phyloP scores from a whole-genome alignment of 2,329 filamentous ascomycete genomes.

The Clarireedia homoeocarpa region DNA sequence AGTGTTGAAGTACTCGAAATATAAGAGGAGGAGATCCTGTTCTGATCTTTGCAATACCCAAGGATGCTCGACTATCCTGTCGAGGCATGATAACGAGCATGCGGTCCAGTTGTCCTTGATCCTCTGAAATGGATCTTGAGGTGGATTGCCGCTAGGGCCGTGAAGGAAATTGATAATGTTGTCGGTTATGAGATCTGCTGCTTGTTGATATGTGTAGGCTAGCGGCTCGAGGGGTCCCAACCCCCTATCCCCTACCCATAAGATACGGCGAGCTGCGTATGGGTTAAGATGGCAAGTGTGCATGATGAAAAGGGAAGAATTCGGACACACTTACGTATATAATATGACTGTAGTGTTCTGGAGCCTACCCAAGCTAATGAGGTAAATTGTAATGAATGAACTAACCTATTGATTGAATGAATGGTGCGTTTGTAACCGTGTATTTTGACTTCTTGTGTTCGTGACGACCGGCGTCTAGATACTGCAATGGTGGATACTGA shows the following conservation, averaged over 20 bases:
- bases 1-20: slow-evolving; percentile 2
- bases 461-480: slow-evolving; percentile 3
- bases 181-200: slow-evolving; percentile 3
- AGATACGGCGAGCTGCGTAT: slow-evolving; percentile 1
- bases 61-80: neutral
- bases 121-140: neutral
- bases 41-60: slow-evolving; percentile 1
- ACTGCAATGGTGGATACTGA: neutral
- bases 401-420: neutral
- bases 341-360: neutral
- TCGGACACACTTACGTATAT: neutral
- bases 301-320: neutral
- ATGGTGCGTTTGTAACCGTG: neutral
- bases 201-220: slow-evolving; percentile 5
- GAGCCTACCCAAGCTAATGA: slow-evolving; percentile 1
- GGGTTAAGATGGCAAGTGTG: slow-evolving; percentile 5
- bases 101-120: slow-evolving; percentile 2
- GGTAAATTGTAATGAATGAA: neutral
- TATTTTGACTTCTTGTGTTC: neutral
- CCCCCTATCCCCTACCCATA: slow-evolving; percentile 1
- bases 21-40: slow-evolving; percentile 1
- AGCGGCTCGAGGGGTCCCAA: neutral
- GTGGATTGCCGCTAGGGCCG: neutral
- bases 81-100: neutral
- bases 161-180: neutral